A percentile compares a stretch with the other conserved stretches of the same genome.
These are phyloP conservation scores for Alternaria conjuncta DNA, from an alignment of 2,329 filamentous ascomycete species.

Conservation along the genomic window DNA sequence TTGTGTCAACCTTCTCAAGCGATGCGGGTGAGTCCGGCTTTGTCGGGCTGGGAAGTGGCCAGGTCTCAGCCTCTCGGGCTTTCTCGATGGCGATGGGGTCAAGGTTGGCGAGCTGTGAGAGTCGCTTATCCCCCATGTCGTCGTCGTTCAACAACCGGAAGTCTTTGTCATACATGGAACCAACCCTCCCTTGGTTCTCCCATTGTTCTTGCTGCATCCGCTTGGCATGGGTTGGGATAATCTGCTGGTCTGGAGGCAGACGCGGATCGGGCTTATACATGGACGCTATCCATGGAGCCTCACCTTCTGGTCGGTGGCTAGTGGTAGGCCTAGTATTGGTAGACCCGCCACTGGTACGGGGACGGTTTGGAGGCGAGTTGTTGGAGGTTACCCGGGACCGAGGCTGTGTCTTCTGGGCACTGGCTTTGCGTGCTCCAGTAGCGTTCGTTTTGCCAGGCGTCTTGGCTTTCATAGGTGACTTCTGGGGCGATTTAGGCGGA, in stretches of 20 bases:
- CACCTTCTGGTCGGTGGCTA: slow-evolving; percentile 83
- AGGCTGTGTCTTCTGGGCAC: slow-evolving; percentile 36
- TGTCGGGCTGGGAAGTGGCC: slow-evolving; percentile 45
- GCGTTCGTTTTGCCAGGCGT: slow-evolving; percentile 47
- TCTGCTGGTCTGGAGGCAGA: slow-evolving; percentile 91
- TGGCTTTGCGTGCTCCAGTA: slow-evolving; percentile 41
- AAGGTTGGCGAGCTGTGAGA: slow-evolving; percentile 37
- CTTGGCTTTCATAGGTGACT: slow-evolving; percentile 50
- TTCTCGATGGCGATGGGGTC: slow-evolving; percentile 38
- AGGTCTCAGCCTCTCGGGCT: slow-evolving; percentile 34
- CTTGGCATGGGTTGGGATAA: slow-evolving; percentile 91
- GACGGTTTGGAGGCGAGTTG: slow-evolving; percentile 59
- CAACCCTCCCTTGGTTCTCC: slow-evolving; percentile 89
- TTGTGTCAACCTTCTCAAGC: slow-evolving; percentile 32
- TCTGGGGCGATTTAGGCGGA: slow-evolving; percentile 37
- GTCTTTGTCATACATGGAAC: slow-evolving; percentile 83
- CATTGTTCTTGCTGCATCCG: slow-evolving; percentile 92
- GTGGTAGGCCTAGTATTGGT: slow-evolving; percentile 58
- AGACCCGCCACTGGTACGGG: slow-evolving; percentile 67
- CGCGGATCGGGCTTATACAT: slow-evolving; percentile 96
- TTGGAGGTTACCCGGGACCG: slow-evolving; percentile 43
- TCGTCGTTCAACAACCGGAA: slow-evolving; percentile 80
- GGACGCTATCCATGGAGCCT: slow-evolving; percentile 92
- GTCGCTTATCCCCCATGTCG: slow-evolving; percentile 51
- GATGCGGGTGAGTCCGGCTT: slow-evolving; percentile 24